Base-by-base conservation (phyloP, 192 early-diverging fungal genomes). In the Coemansia sp. region DNA sequence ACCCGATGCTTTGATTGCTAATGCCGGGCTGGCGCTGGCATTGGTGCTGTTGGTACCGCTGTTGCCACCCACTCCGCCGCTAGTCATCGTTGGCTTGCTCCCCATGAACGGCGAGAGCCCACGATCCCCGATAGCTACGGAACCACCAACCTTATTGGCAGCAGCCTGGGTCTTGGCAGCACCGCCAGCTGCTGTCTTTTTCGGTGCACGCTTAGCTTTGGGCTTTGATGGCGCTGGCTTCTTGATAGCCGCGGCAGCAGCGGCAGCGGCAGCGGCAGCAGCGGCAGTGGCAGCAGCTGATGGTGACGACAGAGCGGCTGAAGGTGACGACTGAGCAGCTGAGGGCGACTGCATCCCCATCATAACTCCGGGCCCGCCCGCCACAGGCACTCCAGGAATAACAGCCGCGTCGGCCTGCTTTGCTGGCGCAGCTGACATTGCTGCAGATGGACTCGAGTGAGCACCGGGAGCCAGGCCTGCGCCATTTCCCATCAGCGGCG, bases 201-300 rank as follows among this genome's bases (percentile, higher is more conserved):
- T 79, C 39, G 63, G n/a, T 28, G 36, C 53, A 0, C 71, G 61
- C 48, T 70, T 69, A 11, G 67, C 60, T 37, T 73, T 79, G 43
- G 76, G 26, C 36, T 70, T 70, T 16, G 67, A 43, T 3, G 56
- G 56, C 16, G 50, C 39, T 7, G 63, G 26, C 67, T 79, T 79
- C 36, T 73, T 78, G 2, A 45, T 11, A 2, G 61, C 36, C 6
- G 63, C n/a, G 9, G 74, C 42, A 11, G 75, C 53, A n/a, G 57
- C 18, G 18, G 60, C 38, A 8, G 45, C 33, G 28, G 61, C 5
- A 5, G 50, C 24, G 34, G 60, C 43, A 59, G 68, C 48, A 26
- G 68, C 31, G n/a, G n/a, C 31, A 31, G 31, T 31, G 31, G 31
- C 31, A 4, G 31, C 31, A 4, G 31, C 31, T 4, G 31, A 31